These are phyloP conservation scores for Auricularia heimuer DNA, from an alignment of 768 basidiomycete species.

Conservation along the genomic window DNA sequence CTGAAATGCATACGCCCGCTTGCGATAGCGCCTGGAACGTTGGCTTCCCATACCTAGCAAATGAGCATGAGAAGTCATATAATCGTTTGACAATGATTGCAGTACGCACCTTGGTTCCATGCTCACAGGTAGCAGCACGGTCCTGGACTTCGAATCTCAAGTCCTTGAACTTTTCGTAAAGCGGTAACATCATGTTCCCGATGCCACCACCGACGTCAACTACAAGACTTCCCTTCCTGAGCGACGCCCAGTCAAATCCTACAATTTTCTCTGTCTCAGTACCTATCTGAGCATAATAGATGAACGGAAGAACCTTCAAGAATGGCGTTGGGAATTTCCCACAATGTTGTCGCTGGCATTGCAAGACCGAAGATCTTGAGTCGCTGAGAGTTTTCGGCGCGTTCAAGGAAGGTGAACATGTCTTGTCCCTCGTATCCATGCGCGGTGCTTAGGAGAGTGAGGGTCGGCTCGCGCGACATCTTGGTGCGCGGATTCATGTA, in stretches of 20 bases:
- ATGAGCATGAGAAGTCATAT: conserved; percentile 1
- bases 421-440: conserved; percentile 15
- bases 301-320: not conserved
- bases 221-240: conserved; percentile 20
- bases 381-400: conserved; percentile 39
- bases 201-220: conserved; percentile 34
- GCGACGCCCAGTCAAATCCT: conserved; percentile 30
- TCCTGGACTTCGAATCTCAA: conserved; percentile 31
- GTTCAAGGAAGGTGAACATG: conserved; percentile 72
- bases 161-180: conserved; percentile 26
- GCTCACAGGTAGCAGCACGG: conserved; percentile 7
- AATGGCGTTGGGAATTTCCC: not conserved
- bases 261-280: not conserved
- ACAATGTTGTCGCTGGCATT: conserved; percentile 34
- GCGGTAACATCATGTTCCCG: conserved; percentile 26
- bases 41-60: not conserved
- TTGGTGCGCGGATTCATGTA: conserved; percentile 7
- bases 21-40: not conserved
- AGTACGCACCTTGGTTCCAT: conserved; percentile 13
- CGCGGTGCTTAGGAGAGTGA: not conserved
- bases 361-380: conserved; percentile 63
- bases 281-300: not conserved
- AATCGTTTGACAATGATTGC: conserved; percentile 20
- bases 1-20: not conserved
- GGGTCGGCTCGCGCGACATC: not conserved